These are phyloP conservation scores for Leishmania arabica DNA, from an alignment of 208 protist genomes.

Conservation along the genomic window DNA sequence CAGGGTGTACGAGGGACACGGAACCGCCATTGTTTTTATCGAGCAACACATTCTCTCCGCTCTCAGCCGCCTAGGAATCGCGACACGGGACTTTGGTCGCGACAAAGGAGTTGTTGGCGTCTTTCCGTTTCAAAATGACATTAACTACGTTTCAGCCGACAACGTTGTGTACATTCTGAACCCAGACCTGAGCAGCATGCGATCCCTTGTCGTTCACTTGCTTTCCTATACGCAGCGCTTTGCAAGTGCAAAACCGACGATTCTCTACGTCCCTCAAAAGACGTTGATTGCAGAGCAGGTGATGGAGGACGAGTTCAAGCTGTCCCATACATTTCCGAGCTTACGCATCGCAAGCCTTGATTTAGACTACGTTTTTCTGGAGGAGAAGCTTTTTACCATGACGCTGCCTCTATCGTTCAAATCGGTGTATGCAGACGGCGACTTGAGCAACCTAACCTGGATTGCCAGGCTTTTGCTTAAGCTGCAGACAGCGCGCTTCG, in stretches of 20 bases:
- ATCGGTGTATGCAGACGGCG: conserved; percentile 72
- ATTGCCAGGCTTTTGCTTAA: conserved; percentile 84
- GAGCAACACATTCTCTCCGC: conserved; percentile 38
- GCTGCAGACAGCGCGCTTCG: conserved; percentile 74
- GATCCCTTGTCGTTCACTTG: conserved; percentile 52
- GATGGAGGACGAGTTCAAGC: conserved; percentile 71
- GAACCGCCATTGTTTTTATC: conserved; percentile 47
- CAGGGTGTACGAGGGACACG: conserved; percentile 21
- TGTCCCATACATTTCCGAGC: conserved; percentile 50
- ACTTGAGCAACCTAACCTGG: conserved; percentile 66
- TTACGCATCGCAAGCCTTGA: conserved; percentile 72
- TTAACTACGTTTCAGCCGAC: conserved; percentile 50
- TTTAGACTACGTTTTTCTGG: conserved; percentile 77
- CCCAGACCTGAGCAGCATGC: conserved; percentile 47
- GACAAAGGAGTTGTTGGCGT: conserved; percentile 40
- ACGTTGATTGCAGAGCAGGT: conserved; percentile 77
- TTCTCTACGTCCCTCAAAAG: conserved; percentile 77
- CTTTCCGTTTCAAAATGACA: conserved; percentile 44
- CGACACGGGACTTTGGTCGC: conserved; percentile 19
- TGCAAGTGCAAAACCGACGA: conserved; percentile 39
- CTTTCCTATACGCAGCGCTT: conserved; percentile 60
- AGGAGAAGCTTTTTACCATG: conserved; percentile 80
- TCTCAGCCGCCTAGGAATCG: conserved; percentile 28
- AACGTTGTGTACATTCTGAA: conserved; percentile 47
- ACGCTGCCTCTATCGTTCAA: conserved; percentile 68